Evolutionary conservation across 345 rosid genomes (phyloP), one percentile per base, ranked within the genome.

Genomic region (Hirschfeldia incana): DNA sequence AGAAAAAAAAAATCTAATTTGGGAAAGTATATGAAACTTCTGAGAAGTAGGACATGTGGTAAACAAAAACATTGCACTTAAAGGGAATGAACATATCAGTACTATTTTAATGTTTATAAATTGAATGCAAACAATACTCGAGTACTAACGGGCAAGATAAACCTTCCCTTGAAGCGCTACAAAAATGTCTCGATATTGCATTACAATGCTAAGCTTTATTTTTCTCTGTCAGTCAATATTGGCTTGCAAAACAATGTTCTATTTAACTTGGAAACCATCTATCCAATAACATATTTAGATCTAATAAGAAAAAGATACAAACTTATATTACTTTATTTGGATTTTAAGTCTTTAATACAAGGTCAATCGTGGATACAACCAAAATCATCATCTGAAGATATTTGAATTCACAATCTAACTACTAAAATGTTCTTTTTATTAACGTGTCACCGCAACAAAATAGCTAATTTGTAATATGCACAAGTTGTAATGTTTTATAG

Each of bases 111-210:
- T 65, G 30, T 65, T 21, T 15, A 17, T 39, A 65, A 13, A 27
- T n/a, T 13, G 29, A 30, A 77, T 64, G 58, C 27, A 3, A 70
- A 65, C 49, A 59, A 42, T 15, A 42, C 42, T 73, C 51, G 42
- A 73, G 76, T 59, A 79, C 8, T 17, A 30, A 63, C 65, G 76
- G 83, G 27, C 78, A 55, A 65, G 85, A 67, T 76, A 68, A n/a
- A 42, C 81, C 81, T 78, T 71, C 81, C 76, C 49, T 55, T 65
- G 76, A 21, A 37, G 28, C 76, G 11, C 65, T 42, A 77, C 60
- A 53, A 77, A 62, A 17, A 15, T 27, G 65, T 11, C 44, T 49
- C 53, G 1, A 0, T 36, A 36, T 36, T 78, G 34, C 42, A 29
- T 21, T 21, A 59, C 51, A 55, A 27, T n/a, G 62, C 61, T 44